Evolutionary conservation across 169 alveolate genomes (phyloP), one percentile per base, ranked within the genome.

Genomic region (Pseudocohnilembus persalinus): DNA sequence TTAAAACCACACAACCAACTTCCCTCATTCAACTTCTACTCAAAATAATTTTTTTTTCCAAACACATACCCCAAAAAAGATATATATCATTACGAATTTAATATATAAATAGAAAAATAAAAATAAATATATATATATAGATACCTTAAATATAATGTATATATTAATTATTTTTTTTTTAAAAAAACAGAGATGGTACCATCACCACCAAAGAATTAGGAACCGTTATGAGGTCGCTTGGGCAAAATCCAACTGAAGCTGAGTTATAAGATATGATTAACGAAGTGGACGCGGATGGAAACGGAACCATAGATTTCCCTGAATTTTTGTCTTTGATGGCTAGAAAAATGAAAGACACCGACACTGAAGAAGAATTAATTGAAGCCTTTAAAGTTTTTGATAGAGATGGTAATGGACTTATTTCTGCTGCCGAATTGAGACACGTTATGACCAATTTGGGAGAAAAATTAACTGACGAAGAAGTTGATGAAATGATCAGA

Each of bases 391-490:
- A 98, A 94, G 99, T 98, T 76, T 99, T 99, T 87, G 99, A 99
- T 88, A 95, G 99, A 85, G 99, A 98, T 91, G 99, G 99, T 77
- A 90, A 94, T 88, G 99, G 99, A 33, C 97, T 98, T 84, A 99
- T 99, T 74, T 97, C 99, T 78, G 99, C 99, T 27, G 99, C 99
- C 81, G 99, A 99, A 96, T 96, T 98, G 90, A 97, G 99, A 83
- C 99, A 98, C 90, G 99, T 98, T 65, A 98, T 98, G 99, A 98
- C 99, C 29, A 99, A 98, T 88, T 93, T 98, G 89, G 99, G 99
- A 29, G 99, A 98, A 90, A 98, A 98, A 90, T 93, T 99, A 76
- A 98, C 99, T 34, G 99, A 98, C 91, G 99, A 99, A 91, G 99
- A 98, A 86, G 99, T 99, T 77, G 99, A 98, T 88, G 99, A 99